Evolutionary conservation across 208 protist genomes (phyloP), one percentile per base, ranked within the genome.

Genomic region (Leishmania amazonensis): DNA sequence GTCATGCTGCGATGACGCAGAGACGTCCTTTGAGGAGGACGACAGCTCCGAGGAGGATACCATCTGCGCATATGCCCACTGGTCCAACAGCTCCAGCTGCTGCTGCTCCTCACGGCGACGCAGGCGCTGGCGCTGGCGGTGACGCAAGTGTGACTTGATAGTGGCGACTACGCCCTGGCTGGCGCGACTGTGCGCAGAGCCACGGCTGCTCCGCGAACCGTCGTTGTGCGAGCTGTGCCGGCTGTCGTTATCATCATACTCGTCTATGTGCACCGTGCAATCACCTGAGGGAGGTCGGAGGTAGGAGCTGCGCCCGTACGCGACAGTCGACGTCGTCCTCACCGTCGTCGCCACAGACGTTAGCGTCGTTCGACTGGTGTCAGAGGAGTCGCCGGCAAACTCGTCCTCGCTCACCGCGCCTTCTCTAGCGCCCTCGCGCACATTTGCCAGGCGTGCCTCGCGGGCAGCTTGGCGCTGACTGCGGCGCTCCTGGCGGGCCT

Each of bases 271-370:
- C 40, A 74, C 79, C 13, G 3, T 76, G 17, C 62, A 74, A 11
- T 31, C 75, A 40, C 45, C 35, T 5, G 76, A 72, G 5, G 79
- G 74, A 2, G 70, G 86, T 6, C 54, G 68, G 28, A 86, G 40
- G 64, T 91, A 91, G 57, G 67, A 28, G 24, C 83, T 72, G 45
- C 81, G 88, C 15, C 88, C 88, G 83, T 91, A 91, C 17, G 86
- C 80, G 2, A 76, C 70, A 47, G 81, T 85, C 1, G 83, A 81
- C 21, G 83, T 49, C 4, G 83, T 86, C 53, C 78, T 78, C 51
- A 78, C 78, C 62, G 78, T 82, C 31, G 83, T 79, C 8, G 83
- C 78, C 0, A 70, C 62, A 49, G 78, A 78, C 15, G 75, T 79
- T 4, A 80, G 62, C 21, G 75, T 89, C 5, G 80, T 85, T 42